Percentiles rank a stretch among this genome's conserved stretches.
phyloP scores from a whole-genome alignment of 306 rosid genomes.

The Gynostemma pentaphyllum region DNA sequence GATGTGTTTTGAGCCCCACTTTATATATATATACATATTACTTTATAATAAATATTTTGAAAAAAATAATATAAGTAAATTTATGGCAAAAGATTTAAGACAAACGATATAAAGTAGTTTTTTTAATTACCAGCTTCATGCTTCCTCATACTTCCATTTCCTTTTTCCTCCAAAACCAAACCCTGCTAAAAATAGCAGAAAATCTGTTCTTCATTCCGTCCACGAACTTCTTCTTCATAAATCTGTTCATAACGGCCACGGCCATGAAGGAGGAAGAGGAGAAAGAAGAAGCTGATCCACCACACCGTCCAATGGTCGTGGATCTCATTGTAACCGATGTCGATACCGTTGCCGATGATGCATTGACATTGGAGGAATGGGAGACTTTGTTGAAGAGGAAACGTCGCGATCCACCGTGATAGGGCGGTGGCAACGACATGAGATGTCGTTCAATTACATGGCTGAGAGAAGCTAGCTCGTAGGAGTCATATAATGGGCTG shows the following conservation, averaged over 20 bases:
- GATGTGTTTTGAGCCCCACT: too few species aligned
- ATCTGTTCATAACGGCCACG: too few species aligned
- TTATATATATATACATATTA: too few species aligned
- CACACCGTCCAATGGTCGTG: too few species aligned
- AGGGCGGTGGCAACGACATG: slow-evolving; percentile 30
- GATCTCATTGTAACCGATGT: neutral
- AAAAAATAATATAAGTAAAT: too few species aligned
- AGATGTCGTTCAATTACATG: slow-evolving; percentile 62
- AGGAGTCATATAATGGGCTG: slow-evolving; percentile 69
- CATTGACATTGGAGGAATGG: neutral
- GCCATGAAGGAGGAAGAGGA: too few species aligned
- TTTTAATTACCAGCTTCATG: neutral
- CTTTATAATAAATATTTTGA: too few species aligned
- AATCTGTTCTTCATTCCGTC: neutral
- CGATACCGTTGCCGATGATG: neutral
- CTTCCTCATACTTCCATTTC: neutral
- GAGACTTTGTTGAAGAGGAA: slow-evolving; percentile 13
- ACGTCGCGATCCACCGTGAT: slow-evolving; percentile 30
- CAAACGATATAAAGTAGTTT: too few species aligned
- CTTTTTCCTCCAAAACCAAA: neutral
- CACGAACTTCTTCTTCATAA: neutral
- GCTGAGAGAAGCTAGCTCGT: slow-evolving; percentile 47
- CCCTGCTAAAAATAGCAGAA: neutral
- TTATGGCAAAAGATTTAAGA: too few species aligned
- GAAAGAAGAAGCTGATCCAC: too few species aligned